phyloP scores from a whole-genome alignment of 257 asterid species.

The Solanum tacnaense region DNA sequence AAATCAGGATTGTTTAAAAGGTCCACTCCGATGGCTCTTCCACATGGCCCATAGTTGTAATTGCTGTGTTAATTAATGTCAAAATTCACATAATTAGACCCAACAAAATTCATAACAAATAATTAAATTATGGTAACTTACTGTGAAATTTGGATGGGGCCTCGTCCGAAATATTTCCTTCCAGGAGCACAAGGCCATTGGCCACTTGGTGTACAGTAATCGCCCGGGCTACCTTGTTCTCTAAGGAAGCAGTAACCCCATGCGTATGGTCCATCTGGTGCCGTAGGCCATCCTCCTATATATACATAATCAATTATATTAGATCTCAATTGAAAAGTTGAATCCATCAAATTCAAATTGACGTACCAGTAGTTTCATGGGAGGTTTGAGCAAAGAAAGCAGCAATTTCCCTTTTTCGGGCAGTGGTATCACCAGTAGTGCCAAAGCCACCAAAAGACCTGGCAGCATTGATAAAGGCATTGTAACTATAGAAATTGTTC shows the following conservation, averaged over 20 bases:
- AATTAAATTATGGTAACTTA: too few relatives aligned
- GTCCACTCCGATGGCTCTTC: too few relatives aligned
- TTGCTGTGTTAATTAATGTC: constrained; percentile 8
- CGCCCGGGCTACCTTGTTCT: constrained; percentile 3
- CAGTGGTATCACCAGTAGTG: constrained; percentile 10
- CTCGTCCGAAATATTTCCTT: too few relatives aligned
- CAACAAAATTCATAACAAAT: too few relatives aligned
- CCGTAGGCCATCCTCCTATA: constrained; percentile 17
- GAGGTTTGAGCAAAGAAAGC: constrained; percentile 30
- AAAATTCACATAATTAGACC: background rate
- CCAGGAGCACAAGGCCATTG: constrained; percentile 21
- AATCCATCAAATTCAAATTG: background rate
- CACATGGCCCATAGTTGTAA: constrained; percentile 18
- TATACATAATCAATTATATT: too few relatives aligned
- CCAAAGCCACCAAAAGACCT: constrained; percentile 11
- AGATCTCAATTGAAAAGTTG: background rate
- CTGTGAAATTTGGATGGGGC: constrained; percentile 9
- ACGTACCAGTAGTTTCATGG: constrained; percentile 7
- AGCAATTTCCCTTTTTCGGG: constrained; percentile 21
- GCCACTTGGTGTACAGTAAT: constrained; percentile 1
- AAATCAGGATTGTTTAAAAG: constrained; percentile 11
- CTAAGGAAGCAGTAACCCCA: constrained; percentile 23
- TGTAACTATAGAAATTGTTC: constrained; percentile 16
- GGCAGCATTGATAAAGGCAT: constrained; percentile 17
- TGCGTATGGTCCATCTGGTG: constrained; percentile 27